Evolutionary conservation across 2,329 filamentous ascomycete genomes (phyloP), one percentile per base, ranked within the genome.

Genomic region (Colletotrichum phormii): DNA sequence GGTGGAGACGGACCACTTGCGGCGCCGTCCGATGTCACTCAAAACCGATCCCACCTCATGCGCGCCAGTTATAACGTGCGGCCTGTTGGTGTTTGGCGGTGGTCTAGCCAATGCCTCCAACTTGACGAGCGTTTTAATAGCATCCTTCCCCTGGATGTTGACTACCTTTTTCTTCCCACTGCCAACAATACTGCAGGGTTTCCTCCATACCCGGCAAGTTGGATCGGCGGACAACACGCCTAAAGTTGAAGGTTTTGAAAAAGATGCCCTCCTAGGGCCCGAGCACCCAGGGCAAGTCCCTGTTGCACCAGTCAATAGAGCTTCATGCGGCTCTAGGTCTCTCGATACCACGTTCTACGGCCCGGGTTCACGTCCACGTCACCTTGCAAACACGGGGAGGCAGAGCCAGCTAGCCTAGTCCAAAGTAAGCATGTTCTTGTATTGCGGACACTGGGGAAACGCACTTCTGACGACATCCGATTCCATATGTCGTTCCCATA

Each of bases 1-100:
- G 66, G 65, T 72, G 70, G 70, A 69, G 69, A 60, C 54, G 59
- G 54, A 46, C 59, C 65, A 60, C 54, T 60, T 64, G 70, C 65
- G 33, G 70, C 58, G 64, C 58, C 69, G 53, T 72, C 69, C 58
- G 64, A 67, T 58, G 22, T 60, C 59, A 29, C 37, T 54, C 54
- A 24, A 64, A 72, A 69, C 54, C 54, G 9, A 51, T 59, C 26
- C 55, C 42, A 22, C 42, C 29, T 69, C 53, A 69, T 69, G 59
- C 59, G 46, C 26, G 26, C 35, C 64, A 22, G 12, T 22, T 22
- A 42, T 63, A 46, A 13, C 37, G 37, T 42, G 37, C 37, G 37
- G 37, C 37, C 37, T 42, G 37, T 18, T 3, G 18, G 37, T 42
- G 15, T 42, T 53, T 22, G 49, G 31, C 61, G 4, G 24, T 37